Base-by-base conservation (phyloP, 73 alveolate genomes). In the Paramecium sexaurelia region DNA sequence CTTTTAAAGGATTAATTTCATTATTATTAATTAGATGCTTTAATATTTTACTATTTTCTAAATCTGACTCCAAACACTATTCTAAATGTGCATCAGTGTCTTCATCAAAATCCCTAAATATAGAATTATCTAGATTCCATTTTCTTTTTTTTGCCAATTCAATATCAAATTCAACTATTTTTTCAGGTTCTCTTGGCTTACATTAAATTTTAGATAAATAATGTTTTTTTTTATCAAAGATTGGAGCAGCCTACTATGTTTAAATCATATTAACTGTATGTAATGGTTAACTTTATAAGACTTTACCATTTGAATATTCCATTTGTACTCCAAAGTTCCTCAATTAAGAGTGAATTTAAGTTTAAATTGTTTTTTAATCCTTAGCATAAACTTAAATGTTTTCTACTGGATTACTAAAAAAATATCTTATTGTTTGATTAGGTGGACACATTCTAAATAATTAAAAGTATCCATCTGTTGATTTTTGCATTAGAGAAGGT, bases 361-460 rank as follows among this genome's bases (percentile, higher is more conserved):
- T 69, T 40, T 55, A 17, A 22, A 91, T 39, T 10, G 92, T 51
- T 40, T 75, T 41, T 78, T 93, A 82, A 26, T 88, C 94, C 5
- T 85, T 85, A 24, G 93, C 83, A 51, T 88, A 55, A 19, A 45
- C 93, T 85, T 88, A 68, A 0, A 82, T 91, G 71, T 68, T 68
- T 27, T 32, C 7, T 1, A 61, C 93, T 33, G 86, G 88, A 19
- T 51, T 47, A n/a, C 24, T 24, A 20, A 94, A 95, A 24, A 95
- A 96, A 75, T 92, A 96, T 43, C 92, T 93, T 55, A 85, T 94
- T 5, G 92, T 67, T 20, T 47, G 45, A 8, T 94, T 94, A 7
- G 99, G 97, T 24, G 99, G 99, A 67, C 95, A 93, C 96, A 95
- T 95, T 92, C 99, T 85, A 85, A 91, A 91, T 27, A 93, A 69